These are phyloP conservation scores for Ceratobasidium sp. DNA, from an alignment of 1,284 basidiomycete species.

Conservation along the genomic window DNA sequence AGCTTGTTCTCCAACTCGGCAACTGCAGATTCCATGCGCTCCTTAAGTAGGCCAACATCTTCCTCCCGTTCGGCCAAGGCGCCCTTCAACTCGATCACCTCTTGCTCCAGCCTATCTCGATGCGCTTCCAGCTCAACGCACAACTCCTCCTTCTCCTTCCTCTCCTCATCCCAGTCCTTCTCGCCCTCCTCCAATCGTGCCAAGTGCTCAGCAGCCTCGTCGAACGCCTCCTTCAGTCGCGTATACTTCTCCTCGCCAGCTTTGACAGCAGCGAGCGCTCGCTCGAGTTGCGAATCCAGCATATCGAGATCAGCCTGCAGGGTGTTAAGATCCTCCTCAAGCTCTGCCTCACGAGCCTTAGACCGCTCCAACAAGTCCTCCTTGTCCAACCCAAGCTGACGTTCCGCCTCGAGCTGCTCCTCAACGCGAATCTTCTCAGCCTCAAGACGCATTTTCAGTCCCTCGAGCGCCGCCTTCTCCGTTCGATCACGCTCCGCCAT, in stretches of 20 bases:
- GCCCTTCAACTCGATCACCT: constrained; percentile 78
- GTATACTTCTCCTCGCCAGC: constrained; percentile 82
- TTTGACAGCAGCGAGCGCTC: constrained; percentile 78
- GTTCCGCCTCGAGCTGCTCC: constrained; percentile 83
- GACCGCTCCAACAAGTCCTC: constrained; percentile 85
- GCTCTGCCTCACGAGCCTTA: constrained; percentile 83
- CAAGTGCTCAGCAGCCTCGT: constrained; percentile 85
- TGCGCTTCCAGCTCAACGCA: constrained; percentile 68
- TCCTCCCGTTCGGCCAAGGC: constrained; percentile 81
- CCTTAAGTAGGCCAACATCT: constrained; percentile 78
- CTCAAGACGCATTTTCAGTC: constrained; percentile 80
- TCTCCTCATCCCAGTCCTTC: constrained; percentile 77
- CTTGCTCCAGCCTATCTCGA: constrained; percentile 68
- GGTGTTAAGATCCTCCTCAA: constrained; percentile 85
- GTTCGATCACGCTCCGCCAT: constrained; percentile 84
- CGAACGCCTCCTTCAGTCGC: constrained; percentile 75
- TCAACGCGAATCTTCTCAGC: constrained; percentile 85
- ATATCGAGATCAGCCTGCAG: constrained; percentile 86
- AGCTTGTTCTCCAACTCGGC: constrained; percentile 82
- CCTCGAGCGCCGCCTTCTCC: constrained; percentile 82
- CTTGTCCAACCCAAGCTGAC: constrained; percentile 83
- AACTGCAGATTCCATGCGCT: constrained; percentile 74
- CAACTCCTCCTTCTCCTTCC: constrained; percentile 69
- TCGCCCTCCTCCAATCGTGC: constrained; percentile 82
- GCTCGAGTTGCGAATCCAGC: constrained; percentile 87